Evolutionary conservation across 345 rosid species (phyloP).

Genomic region (Anastatica hierochuntica): DNA sequence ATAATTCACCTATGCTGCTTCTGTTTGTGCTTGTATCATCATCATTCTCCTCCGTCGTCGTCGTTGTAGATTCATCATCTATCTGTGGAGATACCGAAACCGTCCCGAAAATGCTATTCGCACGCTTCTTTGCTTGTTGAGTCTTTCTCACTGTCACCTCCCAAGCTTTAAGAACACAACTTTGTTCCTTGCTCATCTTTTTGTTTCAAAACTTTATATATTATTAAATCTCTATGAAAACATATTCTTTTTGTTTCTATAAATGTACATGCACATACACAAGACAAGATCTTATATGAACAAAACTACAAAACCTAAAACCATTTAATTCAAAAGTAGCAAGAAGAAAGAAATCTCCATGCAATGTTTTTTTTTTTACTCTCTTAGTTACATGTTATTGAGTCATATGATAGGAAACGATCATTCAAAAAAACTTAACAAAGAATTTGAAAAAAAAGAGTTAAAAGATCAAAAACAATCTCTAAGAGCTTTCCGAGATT

Average conservation of each 20-base stretch:
- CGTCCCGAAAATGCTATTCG: slow-evolving; percentile 78
- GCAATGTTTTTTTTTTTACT: too few relatives aligned
- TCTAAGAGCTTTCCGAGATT: slow-evolving; percentile 18
- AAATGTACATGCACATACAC: slow-evolving; percentile 20
- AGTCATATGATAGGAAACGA: slow-evolving; percentile 7
- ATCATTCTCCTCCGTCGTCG: slow-evolving; percentile 23
- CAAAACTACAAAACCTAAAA: slow-evolving; percentile 17
- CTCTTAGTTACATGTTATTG: slow-evolving; percentile 16
- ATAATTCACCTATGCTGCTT: slow-evolving; percentile 30
- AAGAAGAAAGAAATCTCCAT: neutral
- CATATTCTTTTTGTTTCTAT: neutral
- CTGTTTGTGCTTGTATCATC: slow-evolving; percentile 15
- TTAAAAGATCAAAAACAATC: slow-evolving; percentile 2
- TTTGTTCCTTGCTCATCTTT: slow-evolving; percentile 62
- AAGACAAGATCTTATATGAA: slow-evolving; percentile 6
- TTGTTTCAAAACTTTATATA: slow-evolving; percentile 17
- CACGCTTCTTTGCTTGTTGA: slow-evolving; percentile 81
- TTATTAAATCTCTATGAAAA: neutral
- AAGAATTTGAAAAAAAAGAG: slow-evolving; percentile 18
- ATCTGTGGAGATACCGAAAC: slow-evolving; percentile 45
- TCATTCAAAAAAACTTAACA: slow-evolving; percentile 16
- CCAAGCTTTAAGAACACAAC: slow-evolving; percentile 75
- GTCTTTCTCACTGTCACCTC: slow-evolving; percentile 86
- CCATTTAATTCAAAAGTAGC: slow-evolving; percentile 8
- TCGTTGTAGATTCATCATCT: slow-evolving; percentile 35